Base-by-base conservation (phyloP, 495 filamentous ascomycete species). In the Penicillium paradoxum region DNA sequence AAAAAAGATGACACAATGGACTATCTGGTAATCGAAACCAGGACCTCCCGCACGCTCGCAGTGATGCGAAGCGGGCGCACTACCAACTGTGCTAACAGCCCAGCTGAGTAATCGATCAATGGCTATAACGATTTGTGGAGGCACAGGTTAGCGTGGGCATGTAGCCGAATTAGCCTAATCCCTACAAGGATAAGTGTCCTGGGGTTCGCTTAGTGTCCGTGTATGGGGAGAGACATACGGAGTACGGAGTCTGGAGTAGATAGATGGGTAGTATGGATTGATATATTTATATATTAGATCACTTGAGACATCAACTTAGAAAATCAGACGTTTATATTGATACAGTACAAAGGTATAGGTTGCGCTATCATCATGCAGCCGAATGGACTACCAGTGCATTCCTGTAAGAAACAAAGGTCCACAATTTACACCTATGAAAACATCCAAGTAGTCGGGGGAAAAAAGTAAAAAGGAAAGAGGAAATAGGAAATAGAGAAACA, bases 361-460 rank as follows among this genome's bases (percentile, higher is more conserved):
- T 18, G 40, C 32, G 41, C 13, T 39, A 45, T 32, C 17, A 54
- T 51, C 46, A 47, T 46, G 37, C 49, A 58, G 40, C 54, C 49
- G 53, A 63, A 36, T 57, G 52, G 54, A 63, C 50, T 51, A 58
- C 49, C 45, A 66, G 45, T 63, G 56, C 63, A 64, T 64, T 63
- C 58, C 55, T 57, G 55, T 53, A 60, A 63, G 51, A 69, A 70
- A 63, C 58, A 56, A 67, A 66, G 60, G 60, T 68, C 58, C 69
- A 72, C 68, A 70, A 71, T 74, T 71, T 74, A 74, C 71, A 74
- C 71, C 70, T 73, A 74, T 72, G 61, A 62, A 72, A 70, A 74
- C 71, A 74, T 74, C 67, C 68, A 60, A 56, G 57, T 62, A 62
- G 54, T 63, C 56, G 57, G 62, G 54, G 58, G 53, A 66, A 54